Evolutionary conservation across 331 rosid genomes (phyloP), one percentile per base, ranked within the genome.

Genomic region (Quercus phellos): DNA sequence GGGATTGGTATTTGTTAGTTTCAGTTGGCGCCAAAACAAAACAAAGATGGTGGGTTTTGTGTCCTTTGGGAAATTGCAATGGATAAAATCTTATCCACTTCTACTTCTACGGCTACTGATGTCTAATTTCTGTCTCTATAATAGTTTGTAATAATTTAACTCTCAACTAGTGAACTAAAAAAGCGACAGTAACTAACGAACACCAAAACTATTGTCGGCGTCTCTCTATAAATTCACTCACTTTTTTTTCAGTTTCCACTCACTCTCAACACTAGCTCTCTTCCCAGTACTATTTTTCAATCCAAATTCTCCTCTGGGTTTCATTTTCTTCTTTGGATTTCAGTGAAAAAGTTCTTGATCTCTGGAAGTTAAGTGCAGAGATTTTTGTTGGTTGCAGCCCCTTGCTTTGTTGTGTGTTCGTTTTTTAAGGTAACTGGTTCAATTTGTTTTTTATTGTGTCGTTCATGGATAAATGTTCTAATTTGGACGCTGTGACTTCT

Each of bases 1-100:
- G 50, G 68, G 16, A 4, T 4, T 63, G 60, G 64, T 54, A 8
- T 17, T 27, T 63, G 77, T 70, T 68, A 26, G 1, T 1, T 61
- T 79, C 75, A 64, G 84, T 84, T 79, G 84, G 84, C 87, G 87
- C 87, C 81, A 79, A 79, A 71, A 32, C 53, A 12, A 46, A 38
- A 17, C 24, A 27, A 12, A 70, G 27, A 50, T 66, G 42, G 34
- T 46, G 50, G 17, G 21, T 61, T 30, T 61, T 11, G 46, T 68
- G 78, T 72, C 26, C 26, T 34, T 9, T 16, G 4, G 71, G 50
- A 66, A 34, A 66, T 34, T 34, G 50, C 5, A 46, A n/a, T 34
- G 27, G 71, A 66, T 72, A 56, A 27, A n/a, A 79, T 68, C 77
- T 73, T 73, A 76, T 71, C 81, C 77, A 14, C 64, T 46, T 50